A percentile compares a stretch with the other conserved stretches of the same genome.
Evolutionary conservation across 192 early-diverging fungal species (phyloP).

Genomic region (Rhizoclosmatium globosum): DNA sequence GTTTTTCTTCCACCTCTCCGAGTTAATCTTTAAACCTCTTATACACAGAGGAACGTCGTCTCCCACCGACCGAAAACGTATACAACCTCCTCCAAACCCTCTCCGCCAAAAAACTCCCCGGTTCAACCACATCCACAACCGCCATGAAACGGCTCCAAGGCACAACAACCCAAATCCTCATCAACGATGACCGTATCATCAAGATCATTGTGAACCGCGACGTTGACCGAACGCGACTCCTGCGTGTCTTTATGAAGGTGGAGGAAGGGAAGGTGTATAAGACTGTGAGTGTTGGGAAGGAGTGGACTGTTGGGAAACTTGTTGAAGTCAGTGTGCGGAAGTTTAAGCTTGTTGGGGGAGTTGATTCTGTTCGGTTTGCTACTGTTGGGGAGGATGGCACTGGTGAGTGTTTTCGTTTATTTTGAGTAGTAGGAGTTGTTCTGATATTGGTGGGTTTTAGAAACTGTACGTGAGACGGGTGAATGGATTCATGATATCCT

Average conservation of each 20-base stretch:
- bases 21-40: neutral
- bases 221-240: slow-evolving; percentile 44
- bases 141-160: slow-evolving; percentile 15
- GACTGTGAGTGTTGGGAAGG: slow-evolving; percentile 50
- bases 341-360: slow-evolving; percentile 45
- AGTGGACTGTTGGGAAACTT: slow-evolving; percentile 40
- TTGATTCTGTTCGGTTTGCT: slow-evolving; percentile 35
- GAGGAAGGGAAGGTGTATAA: slow-evolving; percentile 45
- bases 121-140: slow-evolving; percentile 31
- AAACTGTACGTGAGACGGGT: slow-evolving; percentile 31
- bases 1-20: neutral
- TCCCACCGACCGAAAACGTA: slow-evolving; percentile 28
- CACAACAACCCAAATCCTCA: slow-evolving; percentile 32
- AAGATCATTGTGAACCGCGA: slow-evolving; percentile 59
- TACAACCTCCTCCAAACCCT: slow-evolving; percentile 47
- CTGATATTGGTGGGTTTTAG: neutral
- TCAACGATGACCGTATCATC: slow-evolving; percentile 62
- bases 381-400: slow-evolving; percentile 29
- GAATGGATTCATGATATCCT: slow-evolving; percentile 48
- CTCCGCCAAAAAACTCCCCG: slow-evolving; percentile 48
- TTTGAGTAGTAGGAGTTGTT: neutral
- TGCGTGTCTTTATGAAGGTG: slow-evolving; percentile 53
- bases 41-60: slow-evolving; percentile 33
- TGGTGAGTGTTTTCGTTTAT: slow-evolving; percentile 33
- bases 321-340: slow-evolving; percentile 50